phyloP scores from a whole-genome alignment of 2,329 filamentous ascomycete species.

The Fusarium anthophilum region DNA sequence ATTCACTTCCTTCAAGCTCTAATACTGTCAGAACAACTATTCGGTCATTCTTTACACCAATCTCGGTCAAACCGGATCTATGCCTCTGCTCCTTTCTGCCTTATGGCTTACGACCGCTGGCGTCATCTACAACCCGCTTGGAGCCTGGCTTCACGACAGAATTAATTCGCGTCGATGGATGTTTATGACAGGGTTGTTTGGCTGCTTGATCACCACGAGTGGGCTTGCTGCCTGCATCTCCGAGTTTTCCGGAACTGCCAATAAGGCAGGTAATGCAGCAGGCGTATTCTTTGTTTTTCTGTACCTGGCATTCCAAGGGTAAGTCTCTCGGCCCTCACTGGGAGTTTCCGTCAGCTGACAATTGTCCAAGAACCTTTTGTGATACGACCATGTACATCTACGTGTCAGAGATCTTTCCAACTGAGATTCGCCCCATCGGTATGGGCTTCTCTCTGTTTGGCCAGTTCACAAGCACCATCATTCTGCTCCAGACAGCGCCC shows the following conservation, averaged over 20 bases:
- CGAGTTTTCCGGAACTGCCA: constrained; percentile 47
- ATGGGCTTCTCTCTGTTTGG: constrained; percentile 62
- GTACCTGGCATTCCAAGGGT: constrained; percentile 58
- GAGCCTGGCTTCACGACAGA: constrained; percentile 58
- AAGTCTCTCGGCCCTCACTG: background rate
- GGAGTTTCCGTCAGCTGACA: accelerated
- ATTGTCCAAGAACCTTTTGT: constrained; percentile 43
- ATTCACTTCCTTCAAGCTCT: accelerated
- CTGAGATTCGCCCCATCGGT: constrained; percentile 59
- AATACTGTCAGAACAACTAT: constrained; percentile 52
- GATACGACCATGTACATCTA: constrained; percentile 53
- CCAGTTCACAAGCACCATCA: constrained; percentile 56
- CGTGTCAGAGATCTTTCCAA: constrained; percentile 52
- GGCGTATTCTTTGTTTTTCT: constrained; percentile 56
- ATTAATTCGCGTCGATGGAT: constrained; percentile 58
- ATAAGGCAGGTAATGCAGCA: constrained; percentile 50
- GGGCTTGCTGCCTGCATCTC: constrained; percentile 49
- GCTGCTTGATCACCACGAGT: constrained; percentile 49
- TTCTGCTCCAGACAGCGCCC: constrained; percentile 54
- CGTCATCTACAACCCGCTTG: constrained; percentile 58
- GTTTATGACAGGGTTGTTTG: constrained; percentile 51
- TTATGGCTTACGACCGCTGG: constrained; percentile 57
- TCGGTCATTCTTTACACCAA: constrained; percentile 51
- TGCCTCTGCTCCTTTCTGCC: constrained; percentile 52
- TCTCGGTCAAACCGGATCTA: constrained; percentile 50